Evolutionary conservation across 257 asterid species (phyloP).

Genomic region (Orobanche coerulescens): DNA sequence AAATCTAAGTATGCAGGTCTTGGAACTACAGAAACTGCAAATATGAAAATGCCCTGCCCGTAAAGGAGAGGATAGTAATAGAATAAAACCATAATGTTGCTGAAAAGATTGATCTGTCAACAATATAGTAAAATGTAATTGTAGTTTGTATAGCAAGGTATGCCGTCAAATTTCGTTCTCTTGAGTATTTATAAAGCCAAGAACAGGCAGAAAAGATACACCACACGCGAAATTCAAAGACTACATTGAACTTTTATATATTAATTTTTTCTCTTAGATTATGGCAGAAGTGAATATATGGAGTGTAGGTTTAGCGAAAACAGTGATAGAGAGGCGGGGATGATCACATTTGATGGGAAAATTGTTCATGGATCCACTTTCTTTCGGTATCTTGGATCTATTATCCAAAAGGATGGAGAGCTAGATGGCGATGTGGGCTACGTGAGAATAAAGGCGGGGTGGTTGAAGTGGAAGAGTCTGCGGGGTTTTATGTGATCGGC

Average conservation of each 20-base stretch:
- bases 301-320: no score
- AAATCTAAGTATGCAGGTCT: constrained; percentile 10
- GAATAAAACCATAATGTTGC: background rate
- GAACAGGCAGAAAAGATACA: background rate
- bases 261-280: background rate
- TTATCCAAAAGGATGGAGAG: no score
- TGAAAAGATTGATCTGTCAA: background rate
- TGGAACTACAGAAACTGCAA: constrained; percentile 13
- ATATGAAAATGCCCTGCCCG: background rate
- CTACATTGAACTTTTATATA: background rate
- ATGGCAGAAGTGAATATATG: no score
- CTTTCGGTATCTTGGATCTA: no score
- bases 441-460: no score
- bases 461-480: no score
- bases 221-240: background rate
- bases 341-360: no score
- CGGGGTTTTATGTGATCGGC: no score
- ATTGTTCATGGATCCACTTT: no score
- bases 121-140: background rate
- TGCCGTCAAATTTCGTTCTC: background rate
- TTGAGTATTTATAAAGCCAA: constrained; percentile 4
- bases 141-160: constrained; percentile 4
- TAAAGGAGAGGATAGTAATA: constrained; percentile 3
- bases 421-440: no score
- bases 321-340: no score